Conservation (phyloP, 768 basidiomycete genomes). For the Leucosporidium scottii region DNA sequence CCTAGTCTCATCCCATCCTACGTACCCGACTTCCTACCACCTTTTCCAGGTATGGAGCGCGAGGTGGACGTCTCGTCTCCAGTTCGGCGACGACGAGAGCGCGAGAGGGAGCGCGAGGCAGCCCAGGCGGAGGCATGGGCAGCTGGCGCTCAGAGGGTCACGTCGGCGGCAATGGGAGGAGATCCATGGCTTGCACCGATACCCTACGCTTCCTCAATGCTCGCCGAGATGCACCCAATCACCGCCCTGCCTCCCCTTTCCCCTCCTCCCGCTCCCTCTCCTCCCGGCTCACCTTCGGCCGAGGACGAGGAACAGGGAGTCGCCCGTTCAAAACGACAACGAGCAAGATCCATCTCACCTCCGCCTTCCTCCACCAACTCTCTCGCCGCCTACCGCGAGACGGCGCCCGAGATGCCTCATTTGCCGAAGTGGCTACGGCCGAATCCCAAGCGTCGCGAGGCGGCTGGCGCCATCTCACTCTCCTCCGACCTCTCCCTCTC, state of each 20-base stretch:
- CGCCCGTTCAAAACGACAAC: neutral
- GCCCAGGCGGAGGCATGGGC: conserved; percentile 1
- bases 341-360: conserved; percentile 20
- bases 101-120: conserved; percentile 2
- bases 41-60: conserved; percentile 26
- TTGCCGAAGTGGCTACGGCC: conserved; percentile 4
- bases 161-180: conserved; percentile 15
- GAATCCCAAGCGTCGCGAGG: conserved; percentile 12
- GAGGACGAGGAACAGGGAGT: neutral
- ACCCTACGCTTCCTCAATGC: neutral
- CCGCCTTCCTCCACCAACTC: conserved; percentile 10
- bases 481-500: conserved; percentile 20
- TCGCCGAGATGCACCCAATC: neutral
- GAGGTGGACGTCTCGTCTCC: conserved; percentile 11
- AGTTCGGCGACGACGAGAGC: conserved; percentile 14
- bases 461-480: conserved; percentile 17
- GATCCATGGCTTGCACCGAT: conserved; percentile 28
- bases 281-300: too few relatives aligned
- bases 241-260: neutral
- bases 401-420: conserved; percentile 15
- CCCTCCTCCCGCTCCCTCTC: neutral
- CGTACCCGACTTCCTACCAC: conserved; percentile 22
- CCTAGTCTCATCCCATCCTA: neutral
- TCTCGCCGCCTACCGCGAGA: conserved; percentile 4
- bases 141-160: conserved; percentile 1